phyloP scores from a whole-genome alignment of 2,329 filamentous ascomycete genomes.

The Cladosporium cucumerinum region DNA sequence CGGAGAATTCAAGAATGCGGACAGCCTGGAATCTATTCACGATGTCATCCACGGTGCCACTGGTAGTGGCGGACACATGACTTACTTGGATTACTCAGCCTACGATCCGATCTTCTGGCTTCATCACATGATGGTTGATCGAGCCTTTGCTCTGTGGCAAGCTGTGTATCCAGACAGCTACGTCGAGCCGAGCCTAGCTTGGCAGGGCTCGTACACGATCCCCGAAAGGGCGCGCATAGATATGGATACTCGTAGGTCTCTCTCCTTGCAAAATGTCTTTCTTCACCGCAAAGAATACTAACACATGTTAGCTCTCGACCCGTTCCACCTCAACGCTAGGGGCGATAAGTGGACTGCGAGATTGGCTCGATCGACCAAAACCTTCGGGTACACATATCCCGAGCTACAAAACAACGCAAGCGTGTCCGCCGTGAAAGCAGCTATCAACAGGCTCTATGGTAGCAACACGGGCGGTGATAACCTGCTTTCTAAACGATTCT shows the following conservation, averaged over 20 bases:
- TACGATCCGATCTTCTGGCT: constrained; percentile 80
- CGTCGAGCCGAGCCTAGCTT: constrained; percentile 53
- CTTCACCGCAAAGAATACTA: constrained; percentile 1
- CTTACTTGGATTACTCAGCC: constrained; percentile 66
- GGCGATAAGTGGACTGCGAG: constrained; percentile 68
- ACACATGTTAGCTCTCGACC: constrained; percentile 50
- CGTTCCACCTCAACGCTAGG: constrained; percentile 59
- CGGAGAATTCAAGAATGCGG: constrained; percentile 48
- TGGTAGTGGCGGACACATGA: constrained; percentile 64
- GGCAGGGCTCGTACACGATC: constrained; percentile 61
- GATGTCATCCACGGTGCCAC: constrained; percentile 51
- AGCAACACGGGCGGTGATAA: constrained; percentile 8
- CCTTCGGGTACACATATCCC: constrained; percentile 72
- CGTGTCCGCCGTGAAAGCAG: constrained; percentile 43
- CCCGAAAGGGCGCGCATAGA: constrained; percentile 47
- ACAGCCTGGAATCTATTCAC: constrained; percentile 55
- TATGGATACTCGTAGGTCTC: constrained; percentile 28
- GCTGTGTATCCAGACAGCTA: constrained; percentile 66
- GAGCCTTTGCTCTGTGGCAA: constrained; percentile 75
- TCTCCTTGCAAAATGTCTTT: background rate
- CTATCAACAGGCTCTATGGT: constrained; percentile 64
- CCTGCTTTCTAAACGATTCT: constrained; percentile 10
- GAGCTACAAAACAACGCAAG: constrained; percentile 53
- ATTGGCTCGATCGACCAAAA: constrained; percentile 54
- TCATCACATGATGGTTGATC: constrained; percentile 72